Evolutionary conservation across 2,329 filamentous ascomycete genomes (phyloP).

Genomic region (Diaporthe nobilis): DNA sequence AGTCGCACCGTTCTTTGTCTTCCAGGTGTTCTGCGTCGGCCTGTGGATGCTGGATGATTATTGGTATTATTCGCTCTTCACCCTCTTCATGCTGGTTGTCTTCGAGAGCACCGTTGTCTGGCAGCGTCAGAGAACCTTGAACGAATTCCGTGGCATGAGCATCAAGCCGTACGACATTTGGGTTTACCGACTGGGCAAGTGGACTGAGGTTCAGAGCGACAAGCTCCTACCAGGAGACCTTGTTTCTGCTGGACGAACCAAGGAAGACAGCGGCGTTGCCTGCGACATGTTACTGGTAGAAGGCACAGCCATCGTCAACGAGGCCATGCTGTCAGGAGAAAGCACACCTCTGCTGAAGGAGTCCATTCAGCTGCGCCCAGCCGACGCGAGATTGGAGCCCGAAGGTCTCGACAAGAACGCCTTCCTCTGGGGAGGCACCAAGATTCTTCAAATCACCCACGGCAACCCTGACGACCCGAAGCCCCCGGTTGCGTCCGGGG

Average conservation of each 20-base stretch:
- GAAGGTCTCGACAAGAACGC: slow-evolving; percentile 97
- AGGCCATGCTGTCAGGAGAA: slow-evolving; percentile 98
- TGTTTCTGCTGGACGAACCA: slow-evolving; percentile 91
- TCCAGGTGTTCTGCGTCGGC: slow-evolving; percentile 98
- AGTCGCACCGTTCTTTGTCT: slow-evolving; percentile 98
- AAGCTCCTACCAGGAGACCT: slow-evolving; percentile 93
- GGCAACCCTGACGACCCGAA: slow-evolving; percentile 83
- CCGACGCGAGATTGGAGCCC: slow-evolving; percentile 83
- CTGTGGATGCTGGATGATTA: slow-evolving; percentile 99
- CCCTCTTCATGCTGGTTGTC: slow-evolving; percentile 96
- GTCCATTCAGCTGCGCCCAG: slow-evolving; percentile 90
- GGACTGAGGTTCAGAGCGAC: slow-evolving; percentile 91
- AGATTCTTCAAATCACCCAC: slow-evolving; percentile 95
- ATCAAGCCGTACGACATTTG: slow-evolving; percentile 98
- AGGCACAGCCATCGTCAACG: slow-evolving; percentile 97
- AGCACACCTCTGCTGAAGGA: slow-evolving; percentile 98
- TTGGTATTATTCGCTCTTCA: slow-evolving; percentile 99
- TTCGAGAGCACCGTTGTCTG: slow-evolving; percentile 99
- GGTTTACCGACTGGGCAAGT: slow-evolving; percentile 89
- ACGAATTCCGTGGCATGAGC: slow-evolving; percentile 98
- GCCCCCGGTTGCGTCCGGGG: slow-evolving; percentile 79
- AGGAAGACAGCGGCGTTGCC: slow-evolving; percentile 96
- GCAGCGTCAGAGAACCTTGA: slow-evolving; percentile 96
- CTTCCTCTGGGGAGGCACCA: slow-evolving; percentile 97
- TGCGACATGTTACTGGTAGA: slow-evolving; percentile 98